phyloP scores from a whole-genome alignment of 2,329 filamentous ascomycete genomes.

The Penicillium sp. region DNA sequence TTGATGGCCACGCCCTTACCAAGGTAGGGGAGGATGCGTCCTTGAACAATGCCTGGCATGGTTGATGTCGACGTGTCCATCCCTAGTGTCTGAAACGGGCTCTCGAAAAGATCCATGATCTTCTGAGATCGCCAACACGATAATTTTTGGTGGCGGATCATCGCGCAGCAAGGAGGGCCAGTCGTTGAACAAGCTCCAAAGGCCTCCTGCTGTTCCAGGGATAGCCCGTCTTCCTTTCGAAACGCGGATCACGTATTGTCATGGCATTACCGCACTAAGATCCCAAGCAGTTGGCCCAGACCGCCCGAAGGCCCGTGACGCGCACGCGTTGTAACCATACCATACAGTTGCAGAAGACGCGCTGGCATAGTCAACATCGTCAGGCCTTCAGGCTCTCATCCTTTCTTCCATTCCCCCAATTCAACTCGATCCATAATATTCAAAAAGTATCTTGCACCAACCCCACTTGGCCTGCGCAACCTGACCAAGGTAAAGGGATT shows the following conservation, averaged over 20 bases:
- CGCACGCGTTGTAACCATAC: slow-evolving; percentile 36
- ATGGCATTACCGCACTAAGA: slow-evolving; percentile 21
- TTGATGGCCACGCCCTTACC: background rate
- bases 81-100: background rate
- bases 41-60: background rate
- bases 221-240: slow-evolving; percentile 4
- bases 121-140: slow-evolving; percentile 18
- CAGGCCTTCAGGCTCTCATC: slow-evolving; percentile 21
- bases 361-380: slow-evolving; percentile 25
- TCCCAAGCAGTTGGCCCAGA: background rate
- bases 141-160: slow-evolving; percentile 17
- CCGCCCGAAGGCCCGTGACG: slow-evolving; percentile 32
- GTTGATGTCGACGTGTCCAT: background rate
- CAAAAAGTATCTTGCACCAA: slow-evolving; percentile 24
- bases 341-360: slow-evolving; percentile 23
- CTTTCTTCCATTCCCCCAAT: slow-evolving; percentile 26
- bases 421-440: slow-evolving; percentile 26
- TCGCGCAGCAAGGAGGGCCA: slow-evolving; percentile 20
- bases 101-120: slow-evolving; percentile 18
- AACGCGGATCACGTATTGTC: slow-evolving; percentile 25
- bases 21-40: background rate
- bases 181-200: background rate
- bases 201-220: background rate
- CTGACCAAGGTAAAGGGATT: slow-evolving; percentile 22
- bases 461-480: slow-evolving; percentile 29